Percentiles rank a stretch among this genome's conserved stretches.
These are phyloP conservation scores for Backusella mclennaniae DNA, from an alignment of 192 early-diverging fungal species.

Conservation along the genomic window DNA sequence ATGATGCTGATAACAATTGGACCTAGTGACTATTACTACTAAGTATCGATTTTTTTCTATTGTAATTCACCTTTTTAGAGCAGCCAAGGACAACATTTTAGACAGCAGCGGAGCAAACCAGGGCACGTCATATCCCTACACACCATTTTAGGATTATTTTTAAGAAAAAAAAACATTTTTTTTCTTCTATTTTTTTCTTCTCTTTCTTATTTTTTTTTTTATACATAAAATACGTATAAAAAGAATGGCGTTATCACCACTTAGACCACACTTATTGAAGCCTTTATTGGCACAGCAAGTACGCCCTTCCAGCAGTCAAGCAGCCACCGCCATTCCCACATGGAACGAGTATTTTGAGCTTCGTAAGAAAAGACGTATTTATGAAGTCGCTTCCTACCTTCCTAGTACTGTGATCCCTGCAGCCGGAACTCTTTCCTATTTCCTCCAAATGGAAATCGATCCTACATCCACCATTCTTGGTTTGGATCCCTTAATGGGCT, in stretches of 20 bases:
- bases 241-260: conserved; percentile 3
- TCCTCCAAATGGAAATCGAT: conserved; percentile 58
- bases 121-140: conserved; percentile 2
- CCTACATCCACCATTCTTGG: conserved; percentile 65
- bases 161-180: not conserved
- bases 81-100: not conserved
- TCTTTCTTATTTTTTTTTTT: not conserved
- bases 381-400: conserved; percentile 56
- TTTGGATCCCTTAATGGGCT: conserved; percentile 61
- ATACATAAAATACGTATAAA: not conserved
- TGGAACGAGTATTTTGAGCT: conserved; percentile 69
- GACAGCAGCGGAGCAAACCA: not conserved
- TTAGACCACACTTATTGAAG: conserved; percentile 3
- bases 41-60: not conserved
- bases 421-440: conserved; percentile 43
- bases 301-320: not conserved
- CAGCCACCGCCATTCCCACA: conserved; percentile 26
- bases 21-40: not conserved
- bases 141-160: not conserved
- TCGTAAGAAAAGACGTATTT: conserved; percentile 59
- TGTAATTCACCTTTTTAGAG: not conserved
- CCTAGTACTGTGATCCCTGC: conserved; percentile 54
- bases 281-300: conserved; percentile 6
- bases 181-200: not conserved
- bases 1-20: not conserved